Percentiles rank a stretch among this genome's conserved stretches.
phyloP scores from a whole-genome alignment of 768 basidiomycete species.

The Dentipellis sp. region DNA sequence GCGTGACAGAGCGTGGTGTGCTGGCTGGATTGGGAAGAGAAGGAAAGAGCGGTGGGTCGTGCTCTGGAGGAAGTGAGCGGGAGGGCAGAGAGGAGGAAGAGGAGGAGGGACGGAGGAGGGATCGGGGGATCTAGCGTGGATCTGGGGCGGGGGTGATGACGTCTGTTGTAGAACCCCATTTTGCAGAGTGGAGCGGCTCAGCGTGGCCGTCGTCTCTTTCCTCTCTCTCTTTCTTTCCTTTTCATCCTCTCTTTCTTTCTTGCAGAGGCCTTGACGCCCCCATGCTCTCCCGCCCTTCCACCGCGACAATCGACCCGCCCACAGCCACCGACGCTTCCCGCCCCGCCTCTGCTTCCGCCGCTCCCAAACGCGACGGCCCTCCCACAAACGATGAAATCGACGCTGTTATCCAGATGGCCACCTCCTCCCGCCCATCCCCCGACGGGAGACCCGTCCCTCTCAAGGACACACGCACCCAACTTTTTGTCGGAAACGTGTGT shows the following conservation, averaged over 20 bases:
- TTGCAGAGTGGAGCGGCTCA: background rate
- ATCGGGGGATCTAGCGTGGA: background rate
- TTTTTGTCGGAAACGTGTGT: conserved; percentile 93
- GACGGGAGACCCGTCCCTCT: conserved; percentile 39
- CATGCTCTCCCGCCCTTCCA: background rate
- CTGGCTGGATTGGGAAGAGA: background rate
- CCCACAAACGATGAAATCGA: conserved; percentile 84
- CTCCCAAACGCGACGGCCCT: conserved; percentile 2
- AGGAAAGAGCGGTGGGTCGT: background rate
- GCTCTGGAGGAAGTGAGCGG: background rate
- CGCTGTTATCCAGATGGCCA: conserved; percentile 87
- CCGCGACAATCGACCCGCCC: background rate
- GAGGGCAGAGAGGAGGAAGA: background rate
- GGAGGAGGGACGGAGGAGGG: no score
- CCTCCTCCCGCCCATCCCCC: conserved; percentile 47
- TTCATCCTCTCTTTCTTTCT: background rate
- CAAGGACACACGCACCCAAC: conserved; percentile 86
- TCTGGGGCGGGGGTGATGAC: background rate
- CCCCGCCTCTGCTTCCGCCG: background rate
- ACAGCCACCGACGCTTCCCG: background rate
- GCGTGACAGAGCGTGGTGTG: background rate
- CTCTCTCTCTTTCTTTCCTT: background rate
- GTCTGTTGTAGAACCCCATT: background rate
- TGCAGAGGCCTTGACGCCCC: background rate
- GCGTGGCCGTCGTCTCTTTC: no score